Evolutionary conservation across 1,284 basidiomycete species (phyloP), one percentile per base, ranked within the genome.

Genomic region (Pseudozyma pruni): DNA sequence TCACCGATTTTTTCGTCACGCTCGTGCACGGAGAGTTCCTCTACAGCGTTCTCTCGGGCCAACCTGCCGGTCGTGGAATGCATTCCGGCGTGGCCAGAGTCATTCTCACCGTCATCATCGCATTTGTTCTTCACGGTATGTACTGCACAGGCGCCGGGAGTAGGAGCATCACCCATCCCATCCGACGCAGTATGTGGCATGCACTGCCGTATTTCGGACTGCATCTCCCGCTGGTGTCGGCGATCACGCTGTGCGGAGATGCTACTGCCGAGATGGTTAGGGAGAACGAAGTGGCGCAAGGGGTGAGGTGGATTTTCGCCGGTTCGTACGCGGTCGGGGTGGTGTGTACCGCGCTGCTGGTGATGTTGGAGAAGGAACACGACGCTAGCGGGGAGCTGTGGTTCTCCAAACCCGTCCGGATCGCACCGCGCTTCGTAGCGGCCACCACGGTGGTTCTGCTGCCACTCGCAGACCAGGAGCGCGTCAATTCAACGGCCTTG

Each of bases 1-100:
- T 72, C n/a, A 62, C 56, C 25, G 76, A 77, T 35, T 79, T 79
- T 41, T n/a, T n/a, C n/a, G 56, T 74, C 57, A 78, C 76, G 8
- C 39, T 79, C 25, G 76, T 76, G 14, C 71, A 75, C 17, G 75
- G 75, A 20, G 68, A 76, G 50, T 76, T 74, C 32, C 37, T 76
- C 7, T 76, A 64, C 57, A 61, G 57, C 34, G 63, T 67, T 5
- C 23, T 72, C 0, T 40, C 58, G 3, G 69, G 61, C 20, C 60
- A 67, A 4, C 76, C 76, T 1, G 75, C 75, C 0, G 74, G 76
- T 4, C 38, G 51, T 13, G 76, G 75, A 8, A 27, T 78, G 52
- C 75, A 75, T 39, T 46, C 42, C 3, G 51, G 58, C 2, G 70
- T 76, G 1, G 75, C 73, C 0, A 52, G 70, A 9, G 62, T 74